Percentiles rank a stretch among this genome's conserved stretches.
Conservation (phyloP, 2,329 filamentous ascomycete species). For the Lanzia echinophila region DNA sequence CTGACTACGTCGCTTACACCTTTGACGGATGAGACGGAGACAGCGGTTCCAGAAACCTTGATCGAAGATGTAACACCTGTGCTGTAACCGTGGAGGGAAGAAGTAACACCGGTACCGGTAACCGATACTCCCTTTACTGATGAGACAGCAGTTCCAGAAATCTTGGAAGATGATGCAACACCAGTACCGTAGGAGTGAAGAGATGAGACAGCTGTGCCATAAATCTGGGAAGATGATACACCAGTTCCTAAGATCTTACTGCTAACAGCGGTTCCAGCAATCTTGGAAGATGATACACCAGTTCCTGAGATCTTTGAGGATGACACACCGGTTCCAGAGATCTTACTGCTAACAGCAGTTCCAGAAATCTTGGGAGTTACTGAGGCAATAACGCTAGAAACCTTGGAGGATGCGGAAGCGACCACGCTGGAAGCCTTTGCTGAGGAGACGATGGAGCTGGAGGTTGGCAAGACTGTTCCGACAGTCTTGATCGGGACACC, state of each 20-base stretch:
- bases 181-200: neutral
- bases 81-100: neutral
- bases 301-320: neutral
- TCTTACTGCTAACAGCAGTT: neutral
- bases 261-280: neutral
- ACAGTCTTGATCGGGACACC: constrained; percentile 5
- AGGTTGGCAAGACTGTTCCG: constrained; percentile 3
- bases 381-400: neutral
- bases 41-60: neutral
- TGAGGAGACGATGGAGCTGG: neutral
- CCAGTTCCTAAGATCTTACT: neutral
- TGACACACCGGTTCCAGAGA: neutral
- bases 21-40: neutral
- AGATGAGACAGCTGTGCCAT: too few relatives aligned
- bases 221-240: neutral
- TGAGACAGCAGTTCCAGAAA: neutral
- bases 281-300: neutral
- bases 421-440: neutral
- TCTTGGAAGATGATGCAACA: neutral
- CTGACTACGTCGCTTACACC: neutral
- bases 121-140: neutral
- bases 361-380: neutral
- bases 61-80: neutral
- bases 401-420: neutral
- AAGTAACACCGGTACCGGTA: neutral